Evolutionary conservation across 2,329 filamentous ascomycete species (phyloP).

Genomic region (Metarhizium humberi): DNA sequence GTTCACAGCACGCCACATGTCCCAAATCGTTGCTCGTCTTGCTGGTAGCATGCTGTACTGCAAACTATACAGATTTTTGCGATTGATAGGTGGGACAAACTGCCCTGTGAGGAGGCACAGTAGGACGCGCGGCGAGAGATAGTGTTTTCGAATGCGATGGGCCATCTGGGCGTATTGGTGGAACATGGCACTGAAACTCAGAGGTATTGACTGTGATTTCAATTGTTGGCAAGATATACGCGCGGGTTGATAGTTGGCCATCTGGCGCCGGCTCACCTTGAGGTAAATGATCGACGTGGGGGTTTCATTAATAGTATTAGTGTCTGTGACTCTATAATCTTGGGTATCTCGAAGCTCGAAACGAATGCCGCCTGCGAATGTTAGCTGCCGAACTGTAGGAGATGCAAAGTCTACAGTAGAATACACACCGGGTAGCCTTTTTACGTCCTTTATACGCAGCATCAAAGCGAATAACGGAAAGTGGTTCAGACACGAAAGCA

Average conservation of each 20-base stretch:
- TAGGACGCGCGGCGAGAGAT: slow-evolving; percentile 80
- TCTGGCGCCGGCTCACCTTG: slow-evolving; percentile 46
- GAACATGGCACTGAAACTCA: slow-evolving; percentile 90
- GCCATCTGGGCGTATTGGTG: slow-evolving; percentile 95
- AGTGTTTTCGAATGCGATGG: slow-evolving; percentile 87
- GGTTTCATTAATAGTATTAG: slow-evolving; percentile 34
- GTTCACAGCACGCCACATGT: slow-evolving; percentile 74
- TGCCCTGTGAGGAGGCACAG: slow-evolving; percentile 81
- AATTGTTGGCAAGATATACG: slow-evolving; percentile 1
- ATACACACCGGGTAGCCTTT: slow-evolving; percentile 67
- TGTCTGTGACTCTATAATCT: slow-evolving; percentile 31
- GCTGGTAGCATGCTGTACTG: slow-evolving; percentile 97
- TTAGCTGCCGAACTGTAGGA: slow-evolving; percentile 4
- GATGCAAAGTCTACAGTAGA: background rate
- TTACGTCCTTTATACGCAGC: slow-evolving; percentile 88
- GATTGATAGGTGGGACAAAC: slow-evolving; percentile 90
- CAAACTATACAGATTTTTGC: slow-evolving; percentile 88
- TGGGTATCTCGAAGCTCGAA: slow-evolving; percentile 80
- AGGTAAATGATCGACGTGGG: slow-evolving; percentile 78
- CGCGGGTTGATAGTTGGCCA: background rate
- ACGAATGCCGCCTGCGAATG: slow-evolving; percentile 51
- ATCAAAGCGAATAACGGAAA: slow-evolving; percentile 96
- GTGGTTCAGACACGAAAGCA: slow-evolving; percentile 90
- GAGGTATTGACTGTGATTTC: slow-evolving; percentile 62
- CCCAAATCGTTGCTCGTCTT: slow-evolving; percentile 65